These are phyloP conservation scores for Penicillium freii DNA, from an alignment of 2,329 filamentous ascomycete genomes.

Conservation along the genomic window DNA sequence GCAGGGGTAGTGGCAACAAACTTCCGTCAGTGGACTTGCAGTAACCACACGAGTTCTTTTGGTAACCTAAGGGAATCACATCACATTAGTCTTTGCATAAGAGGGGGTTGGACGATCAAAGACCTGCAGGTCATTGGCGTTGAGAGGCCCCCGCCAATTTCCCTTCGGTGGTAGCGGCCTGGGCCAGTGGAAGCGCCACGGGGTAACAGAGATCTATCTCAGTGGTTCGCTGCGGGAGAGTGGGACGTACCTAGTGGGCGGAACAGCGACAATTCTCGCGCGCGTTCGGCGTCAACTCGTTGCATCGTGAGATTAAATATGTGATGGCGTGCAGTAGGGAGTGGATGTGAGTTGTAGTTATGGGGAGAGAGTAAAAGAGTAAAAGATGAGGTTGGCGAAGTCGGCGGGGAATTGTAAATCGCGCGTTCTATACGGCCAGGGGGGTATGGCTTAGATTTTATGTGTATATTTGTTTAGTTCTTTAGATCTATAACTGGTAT, in stretches of 20 bases:
- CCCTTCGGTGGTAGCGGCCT: slow-evolving; percentile 12
- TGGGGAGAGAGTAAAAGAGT: neutral
- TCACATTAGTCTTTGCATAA: slow-evolving; percentile 2
- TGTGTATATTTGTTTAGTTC: neutral
- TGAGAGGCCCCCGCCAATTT: slow-evolving; percentile 11
- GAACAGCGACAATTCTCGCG: slow-evolving; percentile 45
- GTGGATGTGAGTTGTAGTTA: neutral
- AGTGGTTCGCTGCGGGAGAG: slow-evolving; percentile 32
- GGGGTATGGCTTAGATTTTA: neutral
- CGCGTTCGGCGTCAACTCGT: slow-evolving; percentile 39
- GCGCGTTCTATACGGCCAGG: slow-evolving; percentile 1
- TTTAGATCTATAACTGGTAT: neutral
- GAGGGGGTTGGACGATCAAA: neutral
- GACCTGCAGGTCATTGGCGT: slow-evolving; percentile 1
- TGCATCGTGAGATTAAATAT: slow-evolving; percentile 24
- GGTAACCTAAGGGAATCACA: slow-evolving; percentile 41
- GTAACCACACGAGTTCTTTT: slow-evolving; percentile 50
- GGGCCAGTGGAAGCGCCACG: slow-evolving; percentile 37
- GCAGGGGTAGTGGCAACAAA: slow-evolving; percentile 32
- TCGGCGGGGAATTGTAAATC: slow-evolving; percentile 2
- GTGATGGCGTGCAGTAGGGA: neutral
- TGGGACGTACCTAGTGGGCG: slow-evolving; percentile 44
- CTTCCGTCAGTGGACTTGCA: slow-evolving; percentile 48
- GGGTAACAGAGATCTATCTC: slow-evolving; percentile 27
- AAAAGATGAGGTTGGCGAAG: neutral